A percentile compares a stretch with the other conserved stretches of the same genome.
These are phyloP conservation scores for Fimicolochytrium jonesii DNA, from an alignment of 192 early-diverging fungal species.

Conservation along the genomic window DNA sequence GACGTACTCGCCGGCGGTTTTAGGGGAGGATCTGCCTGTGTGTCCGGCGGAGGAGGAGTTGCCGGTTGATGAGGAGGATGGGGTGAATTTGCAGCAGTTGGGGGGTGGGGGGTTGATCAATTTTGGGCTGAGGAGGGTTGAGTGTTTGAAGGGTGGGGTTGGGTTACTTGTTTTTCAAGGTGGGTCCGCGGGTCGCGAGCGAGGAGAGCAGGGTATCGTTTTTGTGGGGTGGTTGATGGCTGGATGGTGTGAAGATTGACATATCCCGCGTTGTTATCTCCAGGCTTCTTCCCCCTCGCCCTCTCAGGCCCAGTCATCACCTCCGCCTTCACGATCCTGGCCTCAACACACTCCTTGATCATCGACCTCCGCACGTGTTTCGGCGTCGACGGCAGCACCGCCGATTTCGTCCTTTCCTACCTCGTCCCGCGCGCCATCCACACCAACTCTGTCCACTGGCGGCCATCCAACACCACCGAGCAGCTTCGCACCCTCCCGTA, in stretches of 20 bases:
- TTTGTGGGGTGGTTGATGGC: too few species aligned
- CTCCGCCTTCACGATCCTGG: neutral
- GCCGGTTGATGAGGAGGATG: neutral
- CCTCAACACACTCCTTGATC: neutral
- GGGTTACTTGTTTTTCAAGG: neutral
- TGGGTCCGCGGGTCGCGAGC: too few species aligned
- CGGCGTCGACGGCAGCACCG: neutral
- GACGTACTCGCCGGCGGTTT: neutral
- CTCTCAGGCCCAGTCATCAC: neutral
- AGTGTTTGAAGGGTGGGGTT: neutral
- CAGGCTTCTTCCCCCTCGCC: neutral
- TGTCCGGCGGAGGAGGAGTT: neutral
- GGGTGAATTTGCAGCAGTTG: neutral
- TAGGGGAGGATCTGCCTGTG: neutral
- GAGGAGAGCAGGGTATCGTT: too few species aligned
- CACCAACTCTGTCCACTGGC: neutral
- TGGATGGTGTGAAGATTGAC: too few species aligned
- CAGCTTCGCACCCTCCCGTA: neutral
- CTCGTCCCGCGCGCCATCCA: neutral
- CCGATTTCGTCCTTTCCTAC: neutral
- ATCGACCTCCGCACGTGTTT: neutral
- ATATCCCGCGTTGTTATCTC: too few species aligned
- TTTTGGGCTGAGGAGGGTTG: neutral
- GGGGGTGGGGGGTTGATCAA: neutral
- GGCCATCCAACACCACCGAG: neutral